A percentile compares a stretch with the other conserved stretches of the same genome.
Evolutionary conservation across 768 basidiomycete genomes (phyloP).

Genomic region (Lentinus brumalis): DNA sequence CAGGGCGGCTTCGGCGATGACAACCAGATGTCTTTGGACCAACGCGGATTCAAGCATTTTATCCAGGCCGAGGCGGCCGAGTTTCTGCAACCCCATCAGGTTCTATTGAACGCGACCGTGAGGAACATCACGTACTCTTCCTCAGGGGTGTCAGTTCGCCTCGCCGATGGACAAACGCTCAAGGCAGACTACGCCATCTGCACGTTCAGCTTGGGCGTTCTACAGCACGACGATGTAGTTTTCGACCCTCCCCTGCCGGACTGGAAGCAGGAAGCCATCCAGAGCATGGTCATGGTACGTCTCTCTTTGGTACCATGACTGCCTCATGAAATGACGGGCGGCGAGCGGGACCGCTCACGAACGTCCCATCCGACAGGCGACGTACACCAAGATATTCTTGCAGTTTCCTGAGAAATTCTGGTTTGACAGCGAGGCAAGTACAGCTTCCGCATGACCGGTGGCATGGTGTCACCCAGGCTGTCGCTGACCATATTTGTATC

Average conservation of each 20-base stretch:
- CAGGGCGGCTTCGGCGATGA: conserved; percentile 49
- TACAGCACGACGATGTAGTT: conserved; percentile 61
- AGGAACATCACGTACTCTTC: conserved; percentile 45
- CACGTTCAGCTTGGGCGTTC: conserved; percentile 71
- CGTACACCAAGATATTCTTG: conserved; percentile 70
- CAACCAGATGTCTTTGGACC: conserved; percentile 60
- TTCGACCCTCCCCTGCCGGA: conserved; percentile 57
- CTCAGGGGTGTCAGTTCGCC: conserved; percentile 49
- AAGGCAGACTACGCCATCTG: conserved; percentile 60
- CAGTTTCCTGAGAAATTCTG: conserved; percentile 65
- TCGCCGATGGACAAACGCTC: conserved; percentile 45
- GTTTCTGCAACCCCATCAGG: conserved; percentile 52
- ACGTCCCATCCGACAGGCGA: conserved; percentile 35
- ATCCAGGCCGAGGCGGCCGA: conserved; percentile 57
- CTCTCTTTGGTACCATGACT: conserved; percentile 31
- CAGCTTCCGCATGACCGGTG: background rate
- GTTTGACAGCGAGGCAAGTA: conserved; percentile 45
- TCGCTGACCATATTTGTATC: background rate
- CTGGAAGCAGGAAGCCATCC: conserved; percentile 64
- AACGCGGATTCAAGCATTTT: conserved; percentile 60
- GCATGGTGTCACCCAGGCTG: background rate
- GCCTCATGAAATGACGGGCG: conserved; percentile 27
- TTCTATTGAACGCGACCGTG: conserved; percentile 54
- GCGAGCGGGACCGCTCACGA: background rate
- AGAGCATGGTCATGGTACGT: conserved; percentile 58